These are phyloP conservation scores for Rhodotorula diobovata DNA, from an alignment of 768 basidiomycete species.

Conservation along the genomic window DNA sequence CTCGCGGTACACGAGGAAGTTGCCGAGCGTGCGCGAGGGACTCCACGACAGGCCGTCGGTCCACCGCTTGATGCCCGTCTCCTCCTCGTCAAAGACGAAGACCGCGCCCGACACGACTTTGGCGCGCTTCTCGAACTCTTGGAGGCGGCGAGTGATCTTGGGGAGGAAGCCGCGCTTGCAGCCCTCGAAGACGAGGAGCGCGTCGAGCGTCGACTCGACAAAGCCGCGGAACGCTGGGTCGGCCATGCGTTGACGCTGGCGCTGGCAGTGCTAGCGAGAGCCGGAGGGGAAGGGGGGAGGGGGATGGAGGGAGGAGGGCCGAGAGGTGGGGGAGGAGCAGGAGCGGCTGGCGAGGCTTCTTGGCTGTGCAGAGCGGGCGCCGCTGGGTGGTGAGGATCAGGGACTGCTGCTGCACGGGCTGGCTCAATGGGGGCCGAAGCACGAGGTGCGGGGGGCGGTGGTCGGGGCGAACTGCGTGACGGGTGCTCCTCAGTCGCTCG, in stretches of 20 bases:
- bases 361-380: too few relatives aligned
- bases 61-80: conserved; percentile 85
- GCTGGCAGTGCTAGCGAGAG: not conserved
- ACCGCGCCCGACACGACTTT: conserved; percentile 92
- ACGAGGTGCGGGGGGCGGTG: too few relatives aligned
- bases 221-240: conserved; percentile 57
- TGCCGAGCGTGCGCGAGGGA: conserved; percentile 84
- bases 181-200: conserved; percentile 92
- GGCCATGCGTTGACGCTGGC: conserved; percentile 14
- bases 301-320: not conserved
- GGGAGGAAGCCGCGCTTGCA: conserved; percentile 84
- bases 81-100: conserved; percentile 95
- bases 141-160: conserved; percentile 81
- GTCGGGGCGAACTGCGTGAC: too few relatives aligned
- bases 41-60: conserved; percentile 97
- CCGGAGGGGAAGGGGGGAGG: conserved; percentile 3
- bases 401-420: not conserved
- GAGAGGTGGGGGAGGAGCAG: not conserved
- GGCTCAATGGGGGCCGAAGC: too few relatives aligned
- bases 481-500: too few relatives aligned
- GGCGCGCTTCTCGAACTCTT: conserved; percentile 76
- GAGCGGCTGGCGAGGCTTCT: too few relatives aligned
- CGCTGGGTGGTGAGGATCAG: too few relatives aligned
- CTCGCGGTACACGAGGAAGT: conserved; percentile 92
- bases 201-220: conserved; percentile 92